These are phyloP conservation scores for Arctostaphylos glauca DNA, from an alignment of 148 eudicot species.

Conservation along the genomic window DNA sequence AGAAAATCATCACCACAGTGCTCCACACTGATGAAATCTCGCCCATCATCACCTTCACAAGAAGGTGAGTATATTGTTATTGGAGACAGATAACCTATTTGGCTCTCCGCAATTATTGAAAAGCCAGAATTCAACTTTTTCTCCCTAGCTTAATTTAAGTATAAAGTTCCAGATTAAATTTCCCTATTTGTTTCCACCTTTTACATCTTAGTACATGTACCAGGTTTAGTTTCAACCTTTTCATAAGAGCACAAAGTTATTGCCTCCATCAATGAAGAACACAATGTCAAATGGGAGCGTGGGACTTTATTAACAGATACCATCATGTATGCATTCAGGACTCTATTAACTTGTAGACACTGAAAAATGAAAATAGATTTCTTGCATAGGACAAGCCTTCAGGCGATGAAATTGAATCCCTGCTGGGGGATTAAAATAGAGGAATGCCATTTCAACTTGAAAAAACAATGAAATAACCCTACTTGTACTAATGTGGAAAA, in stretches of 20 bases:
- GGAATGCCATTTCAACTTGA: not conserved
- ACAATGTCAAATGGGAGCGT: not conserved
- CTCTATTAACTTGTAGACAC: not conserved
- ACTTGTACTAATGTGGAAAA: not conserved
- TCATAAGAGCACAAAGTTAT: not conserved
- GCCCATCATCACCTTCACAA: constrained; percentile 81
- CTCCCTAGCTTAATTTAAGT: not conserved
- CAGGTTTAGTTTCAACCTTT: not conserved
- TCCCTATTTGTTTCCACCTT: too few species aligned
- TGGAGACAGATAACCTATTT: not conserved
- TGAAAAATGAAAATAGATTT: not conserved
- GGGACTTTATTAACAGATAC: not conserved
- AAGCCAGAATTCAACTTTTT: not conserved
- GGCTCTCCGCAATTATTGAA: not conserved
- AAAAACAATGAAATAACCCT: not conserved
- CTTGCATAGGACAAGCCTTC: constrained; percentile 2
- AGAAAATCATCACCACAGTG: constrained; percentile 94
- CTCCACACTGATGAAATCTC: constrained; percentile 85
- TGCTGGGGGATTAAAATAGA: not conserved
- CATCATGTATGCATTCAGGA: not conserved
- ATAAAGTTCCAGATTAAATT: not conserved
- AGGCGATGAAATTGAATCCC: not conserved
- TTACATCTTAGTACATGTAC: not conserved
- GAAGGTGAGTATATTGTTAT: not conserved
- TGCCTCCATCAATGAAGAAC: not conserved